Evolutionary conservation across 2,329 filamentous ascomycete genomes (phyloP).

Genomic region (Remersonia thermophila): DNA sequence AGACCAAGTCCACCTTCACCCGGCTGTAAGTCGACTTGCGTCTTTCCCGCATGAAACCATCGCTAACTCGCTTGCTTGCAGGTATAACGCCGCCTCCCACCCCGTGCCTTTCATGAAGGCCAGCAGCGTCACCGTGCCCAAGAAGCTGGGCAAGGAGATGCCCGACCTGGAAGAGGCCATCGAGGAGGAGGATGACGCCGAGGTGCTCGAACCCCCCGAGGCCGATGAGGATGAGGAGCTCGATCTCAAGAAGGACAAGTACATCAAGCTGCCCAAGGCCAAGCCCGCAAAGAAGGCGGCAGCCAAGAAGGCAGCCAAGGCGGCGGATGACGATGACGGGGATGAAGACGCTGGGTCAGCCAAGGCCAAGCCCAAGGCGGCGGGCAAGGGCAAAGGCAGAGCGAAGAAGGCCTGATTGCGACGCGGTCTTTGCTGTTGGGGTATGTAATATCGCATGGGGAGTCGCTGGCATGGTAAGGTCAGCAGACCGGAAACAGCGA

Average conservation of each 20-base stretch:
- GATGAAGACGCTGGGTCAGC: constrained; percentile 27
- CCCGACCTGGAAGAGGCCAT: constrained; percentile 95
- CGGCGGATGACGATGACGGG: constrained; percentile 36
- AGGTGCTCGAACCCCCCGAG: constrained; percentile 44
- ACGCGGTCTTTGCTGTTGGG: no score
- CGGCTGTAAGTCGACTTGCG: constrained; percentile 50
- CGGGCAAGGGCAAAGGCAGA: constrained; percentile 30
- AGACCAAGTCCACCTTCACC: constrained; percentile 83
- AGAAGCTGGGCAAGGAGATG: constrained; percentile 59
- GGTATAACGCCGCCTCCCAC: constrained; percentile 77
- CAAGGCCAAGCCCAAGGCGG: constrained; percentile 30
- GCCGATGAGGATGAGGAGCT: constrained; percentile 62
- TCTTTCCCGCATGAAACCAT: constrained; percentile 8
- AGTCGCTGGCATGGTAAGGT: no score
- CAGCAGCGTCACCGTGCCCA: constrained; percentile 59
- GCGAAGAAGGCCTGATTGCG: constrained; percentile 30
- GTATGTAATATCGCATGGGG: no score
- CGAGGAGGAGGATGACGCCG: constrained; percentile 62
- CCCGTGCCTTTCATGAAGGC: constrained; percentile 96
- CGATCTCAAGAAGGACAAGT: constrained; percentile 91
- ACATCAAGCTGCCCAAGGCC: constrained; percentile 81
- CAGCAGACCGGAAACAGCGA: no score
- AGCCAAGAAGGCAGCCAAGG: constrained; percentile 30
- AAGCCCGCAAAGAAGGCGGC: constrained; percentile 47
- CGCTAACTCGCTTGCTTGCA: constrained; percentile 25